A percentile compares a stretch with the other conserved stretches of the same genome.
Evolutionary conservation across 1,284 basidiomycete species (phyloP).

Genomic region (Cryptococcus floricola): DNA sequence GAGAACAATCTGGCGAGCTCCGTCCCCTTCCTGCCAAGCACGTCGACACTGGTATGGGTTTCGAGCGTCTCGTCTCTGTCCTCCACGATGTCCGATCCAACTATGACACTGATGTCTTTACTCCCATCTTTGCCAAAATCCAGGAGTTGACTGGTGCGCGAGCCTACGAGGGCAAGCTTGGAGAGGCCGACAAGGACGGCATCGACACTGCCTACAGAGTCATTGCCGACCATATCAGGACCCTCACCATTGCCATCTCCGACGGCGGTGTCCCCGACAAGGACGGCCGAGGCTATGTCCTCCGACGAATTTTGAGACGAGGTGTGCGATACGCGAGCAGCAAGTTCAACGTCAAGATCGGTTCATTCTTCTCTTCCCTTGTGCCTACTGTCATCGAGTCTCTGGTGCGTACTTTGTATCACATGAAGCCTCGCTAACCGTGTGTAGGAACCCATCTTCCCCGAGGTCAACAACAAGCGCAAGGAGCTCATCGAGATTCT

Average conservation of each 20-base stretch:
- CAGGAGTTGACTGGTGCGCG: conserved; percentile 85
- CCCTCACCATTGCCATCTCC: conserved; percentile 89
- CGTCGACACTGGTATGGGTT: conserved; percentile 98
- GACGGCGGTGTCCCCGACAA: conserved; percentile 97
- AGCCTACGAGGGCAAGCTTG: conserved; percentile 83
- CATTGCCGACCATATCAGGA: conserved; percentile 93
- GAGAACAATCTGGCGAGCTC: conserved; percentile 81
- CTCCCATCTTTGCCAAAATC: conserved; percentile 82
- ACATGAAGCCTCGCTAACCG: background rate
- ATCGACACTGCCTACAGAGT: conserved; percentile 97
- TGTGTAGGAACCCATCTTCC: conserved; percentile 72
- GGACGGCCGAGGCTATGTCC: conserved; percentile 91
- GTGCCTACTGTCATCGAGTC: conserved; percentile 84
- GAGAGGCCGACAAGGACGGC: conserved; percentile 86
- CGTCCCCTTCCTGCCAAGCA: conserved; percentile 84
- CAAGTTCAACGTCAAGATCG: conserved; percentile 91
- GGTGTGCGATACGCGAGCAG: conserved; percentile 93
- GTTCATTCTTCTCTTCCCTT: conserved; percentile 90
- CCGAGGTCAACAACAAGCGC: conserved; percentile 81
- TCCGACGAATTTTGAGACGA: conserved; percentile 84
- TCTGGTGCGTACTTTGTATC: conserved; percentile 59
- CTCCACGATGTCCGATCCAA: conserved; percentile 89
- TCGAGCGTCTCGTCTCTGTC: conserved; percentile 92
- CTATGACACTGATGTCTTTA: conserved; percentile 96
- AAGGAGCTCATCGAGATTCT: conserved; percentile 91